These are phyloP conservation scores for Erythrobasidium hasegawianum DNA, from an alignment of 1,284 basidiomycete genomes.

Conservation along the genomic window DNA sequence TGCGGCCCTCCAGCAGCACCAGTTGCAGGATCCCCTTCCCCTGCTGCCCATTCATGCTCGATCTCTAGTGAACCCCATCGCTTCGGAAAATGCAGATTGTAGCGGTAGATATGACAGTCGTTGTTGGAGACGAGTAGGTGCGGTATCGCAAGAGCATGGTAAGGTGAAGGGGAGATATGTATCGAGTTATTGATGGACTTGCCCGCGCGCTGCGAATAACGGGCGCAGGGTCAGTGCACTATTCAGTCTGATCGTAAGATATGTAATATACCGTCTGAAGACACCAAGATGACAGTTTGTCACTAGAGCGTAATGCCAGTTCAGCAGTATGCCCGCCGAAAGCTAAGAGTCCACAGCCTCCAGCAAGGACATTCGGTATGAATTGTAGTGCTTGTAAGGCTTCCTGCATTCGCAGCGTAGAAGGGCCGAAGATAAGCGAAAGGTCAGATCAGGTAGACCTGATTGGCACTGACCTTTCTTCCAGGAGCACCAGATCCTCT, in stretches of 20 bases:
- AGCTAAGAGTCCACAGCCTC: constrained; percentile 61
- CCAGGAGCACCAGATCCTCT: not conserved
- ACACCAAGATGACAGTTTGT: constrained; percentile 34
- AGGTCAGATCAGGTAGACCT: not conserved
- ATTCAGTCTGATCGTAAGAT: not conserved
- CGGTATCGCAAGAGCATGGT: constrained; percentile 59
- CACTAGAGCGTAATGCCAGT: constrained; percentile 59
- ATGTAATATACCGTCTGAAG: constrained; percentile 14
- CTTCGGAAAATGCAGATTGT: constrained; percentile 23
- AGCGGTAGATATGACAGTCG: constrained; percentile 33
- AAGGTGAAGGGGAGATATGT: constrained; percentile 56
- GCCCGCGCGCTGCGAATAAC: constrained; percentile 46
- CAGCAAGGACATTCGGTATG: constrained; percentile 47
- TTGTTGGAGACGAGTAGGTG: constrained; percentile 79
- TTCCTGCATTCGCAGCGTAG: not conserved
- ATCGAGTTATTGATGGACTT: constrained; percentile 81
- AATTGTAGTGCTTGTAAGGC: constrained; percentile 15
- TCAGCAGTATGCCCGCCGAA: constrained; percentile 77
- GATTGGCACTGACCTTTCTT: not conserved
- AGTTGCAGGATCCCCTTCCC: constrained; percentile 6
- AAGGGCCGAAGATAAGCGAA: not conserved
- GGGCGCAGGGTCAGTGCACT: not conserved
- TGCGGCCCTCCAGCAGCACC: constrained; percentile 42
- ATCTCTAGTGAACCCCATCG: constrained; percentile 16
- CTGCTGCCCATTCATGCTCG: constrained; percentile 12